Evolutionary conservation across 2,329 filamentous ascomycete species (phyloP), one percentile per base, ranked within the genome.

Genomic region (Diaporthe eres): DNA sequence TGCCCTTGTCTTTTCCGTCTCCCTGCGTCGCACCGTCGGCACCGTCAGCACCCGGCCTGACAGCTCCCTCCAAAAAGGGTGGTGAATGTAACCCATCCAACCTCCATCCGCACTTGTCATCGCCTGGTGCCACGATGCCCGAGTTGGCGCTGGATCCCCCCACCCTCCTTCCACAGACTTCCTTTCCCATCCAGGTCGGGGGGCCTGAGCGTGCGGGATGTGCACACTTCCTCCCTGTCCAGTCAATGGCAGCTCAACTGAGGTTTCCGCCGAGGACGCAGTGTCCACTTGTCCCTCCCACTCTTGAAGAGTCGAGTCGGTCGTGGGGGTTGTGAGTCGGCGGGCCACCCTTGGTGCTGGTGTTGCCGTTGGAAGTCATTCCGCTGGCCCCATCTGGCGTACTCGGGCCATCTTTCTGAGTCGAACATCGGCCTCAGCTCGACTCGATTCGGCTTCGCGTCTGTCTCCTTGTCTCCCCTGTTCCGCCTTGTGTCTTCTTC

Each of bases 401-500:
- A 39, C n/a, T 37, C 28, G 10, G 28, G 15, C 51, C 28, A 25
- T 63, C 17, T 10, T 37, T 60, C 31, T 25, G 25, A 9, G 22
- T 22, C 72, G 25, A 42, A 25, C 28, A 25, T 60, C 53, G 13
- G 3, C 42, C 19, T 57, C 15, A 49, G 15, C 68, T 47, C 12
- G 51, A 17, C 60, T 47, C 10, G 53, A 34, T 31, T 37, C 34
- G 68, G 39, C 3, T 65, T 47, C 25, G 39, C 60, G 28, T 44
- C 10, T 51, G 44, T 57, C 39, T 39, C 68, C 39, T 31, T 42
- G n/a, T 28, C 42, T 22, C 31, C 19, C 22, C 22, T 61, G 25
- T 8, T 1, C 37, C 37, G 9, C 47, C 39, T 1, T 44, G 19
- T 10, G 10, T 47, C 13, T 34, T 72, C 65, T 51, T 80, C 81